These are phyloP conservation scores for Arabidopsis suecica DNA, from an alignment of 345 rosid genomes.

Conservation along the genomic window DNA sequence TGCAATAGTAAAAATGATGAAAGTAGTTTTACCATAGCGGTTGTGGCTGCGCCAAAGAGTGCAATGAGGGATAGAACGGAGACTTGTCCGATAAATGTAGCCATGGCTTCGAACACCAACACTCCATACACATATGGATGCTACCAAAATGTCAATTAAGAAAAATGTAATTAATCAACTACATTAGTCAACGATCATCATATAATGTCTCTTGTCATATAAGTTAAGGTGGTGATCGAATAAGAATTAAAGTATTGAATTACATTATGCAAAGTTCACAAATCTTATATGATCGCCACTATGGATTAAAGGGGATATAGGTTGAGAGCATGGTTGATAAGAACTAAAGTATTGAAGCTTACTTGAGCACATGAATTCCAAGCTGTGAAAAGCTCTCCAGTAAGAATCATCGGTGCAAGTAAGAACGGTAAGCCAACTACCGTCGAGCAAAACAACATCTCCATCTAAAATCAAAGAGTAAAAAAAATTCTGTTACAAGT, in stretches of 20 bases:
- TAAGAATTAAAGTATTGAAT: neutral
- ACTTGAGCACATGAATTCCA: constrained; percentile 84
- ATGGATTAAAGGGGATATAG: no score
- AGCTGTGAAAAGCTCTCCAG: constrained; percentile 83
- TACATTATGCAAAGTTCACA: neutral
- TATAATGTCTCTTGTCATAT: neutral
- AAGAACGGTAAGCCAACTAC: constrained; percentile 82
- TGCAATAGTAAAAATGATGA: neutral
- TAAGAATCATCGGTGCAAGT: constrained; percentile 77
- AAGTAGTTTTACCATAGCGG: constrained; percentile 71
- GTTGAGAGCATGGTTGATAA: no score
- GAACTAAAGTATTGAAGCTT: constrained; percentile 13
- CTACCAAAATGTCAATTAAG: constrained; percentile 48
- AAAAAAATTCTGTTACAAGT: neutral
- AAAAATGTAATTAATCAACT: neutral
- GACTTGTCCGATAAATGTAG: constrained; percentile 85
- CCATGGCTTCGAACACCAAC: constrained; percentile 82
- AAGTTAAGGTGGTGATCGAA: neutral
- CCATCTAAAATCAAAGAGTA: constrained; percentile 56
- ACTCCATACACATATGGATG: constrained; percentile 85
- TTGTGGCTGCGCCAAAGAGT: constrained; percentile 83
- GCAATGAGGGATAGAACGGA: constrained; percentile 85
- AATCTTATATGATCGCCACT: neutral
- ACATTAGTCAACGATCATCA: neutral
- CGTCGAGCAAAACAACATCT: constrained; percentile 85